Conservation (phyloP, 192 early-diverging fungal species). For the Ramicandelaber brevisporus region DNA sequence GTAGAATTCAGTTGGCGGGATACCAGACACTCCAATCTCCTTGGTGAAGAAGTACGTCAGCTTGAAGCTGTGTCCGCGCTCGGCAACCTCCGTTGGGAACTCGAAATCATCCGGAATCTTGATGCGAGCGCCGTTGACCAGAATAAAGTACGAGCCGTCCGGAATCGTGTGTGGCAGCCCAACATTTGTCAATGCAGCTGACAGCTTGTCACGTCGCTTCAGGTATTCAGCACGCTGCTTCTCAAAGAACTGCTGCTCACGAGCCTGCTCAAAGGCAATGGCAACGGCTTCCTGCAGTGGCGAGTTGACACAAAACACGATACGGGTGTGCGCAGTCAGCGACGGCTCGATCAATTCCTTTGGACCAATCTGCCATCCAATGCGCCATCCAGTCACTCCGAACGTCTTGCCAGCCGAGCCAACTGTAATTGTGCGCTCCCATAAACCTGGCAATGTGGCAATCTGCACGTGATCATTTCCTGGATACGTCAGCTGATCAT, state of each 20-base stretch:
- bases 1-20: slow-evolving; percentile 83
- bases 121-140: slow-evolving; percentile 52
- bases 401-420: slow-evolving; percentile 85
- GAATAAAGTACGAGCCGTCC: slow-evolving; percentile 81
- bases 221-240: slow-evolving; percentile 38
- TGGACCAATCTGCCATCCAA: slow-evolving; percentile 78
- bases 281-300: slow-evolving; percentile 76
- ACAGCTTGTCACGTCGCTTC: slow-evolving; percentile 43
- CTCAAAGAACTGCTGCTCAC: slow-evolving; percentile 31
- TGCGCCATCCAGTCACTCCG: slow-evolving; percentile 89
- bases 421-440: slow-evolving; percentile 77
- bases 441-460: slow-evolving; percentile 64
- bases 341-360: slow-evolving; percentile 40
- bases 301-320: slow-evolving; percentile 70
- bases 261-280: slow-evolving; percentile 35
- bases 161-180: slow-evolving; percentile 60
- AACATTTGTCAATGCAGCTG: slow-evolving; percentile 32
- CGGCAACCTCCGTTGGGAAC: slow-evolving; percentile 23
- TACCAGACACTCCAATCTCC: slow-evolving; percentile 72
- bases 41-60: slow-evolving; percentile 65
- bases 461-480: slow-evolving; percentile 39
- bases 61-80: slow-evolving; percentile 45
- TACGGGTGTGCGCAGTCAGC: slow-evolving; percentile 68
- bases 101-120: slow-evolving; percentile 29
- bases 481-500: slow-evolving; percentile 84